A percentile compares a stretch with the other conserved stretches of the same genome.
phyloP scores from a whole-genome alignment of 2,329 filamentous ascomycete genomes.

The Trichoderma guizhouense region DNA sequence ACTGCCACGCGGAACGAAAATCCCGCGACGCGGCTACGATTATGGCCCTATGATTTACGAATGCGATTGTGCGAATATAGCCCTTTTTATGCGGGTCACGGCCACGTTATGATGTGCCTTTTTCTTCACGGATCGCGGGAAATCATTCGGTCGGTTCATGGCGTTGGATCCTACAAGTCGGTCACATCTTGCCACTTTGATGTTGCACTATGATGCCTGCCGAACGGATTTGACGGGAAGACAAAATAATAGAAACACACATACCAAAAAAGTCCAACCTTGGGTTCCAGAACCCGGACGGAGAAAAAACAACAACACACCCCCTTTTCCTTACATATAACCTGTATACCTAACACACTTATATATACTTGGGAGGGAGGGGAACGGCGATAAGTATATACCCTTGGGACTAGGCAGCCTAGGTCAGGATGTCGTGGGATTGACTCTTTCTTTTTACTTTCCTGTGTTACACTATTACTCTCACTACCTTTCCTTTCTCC shows the following conservation, averaged over 20 bases:
- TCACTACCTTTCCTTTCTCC: constrained; percentile 14
- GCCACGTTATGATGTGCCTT: constrained; percentile 8
- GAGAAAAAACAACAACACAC: not conserved
- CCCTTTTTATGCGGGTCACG: constrained; percentile 5
- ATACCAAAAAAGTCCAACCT: not conserved
- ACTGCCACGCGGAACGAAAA: not conserved
- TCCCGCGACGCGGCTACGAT: constrained; percentile 7
- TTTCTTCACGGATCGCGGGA: constrained; percentile 9
- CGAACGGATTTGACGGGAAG: not conserved
- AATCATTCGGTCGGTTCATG: constrained; percentile 5
- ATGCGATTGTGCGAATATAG: constrained; percentile 15
- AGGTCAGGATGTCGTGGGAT: constrained; percentile 13
- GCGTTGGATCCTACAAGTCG: constrained; percentile 5
- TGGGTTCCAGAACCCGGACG: not conserved
- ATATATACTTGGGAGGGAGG: constrained; percentile 18
- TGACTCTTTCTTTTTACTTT: not conserved
- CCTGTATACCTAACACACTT: constrained; percentile 18
- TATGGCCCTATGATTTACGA: constrained; percentile 17
- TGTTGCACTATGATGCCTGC: constrained; percentile 6
- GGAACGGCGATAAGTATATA: constrained; percentile 16
- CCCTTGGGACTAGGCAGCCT: constrained; percentile 15
- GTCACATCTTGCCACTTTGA: not conserved
- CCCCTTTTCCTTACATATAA: constrained; percentile 4
- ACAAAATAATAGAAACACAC: not conserved
- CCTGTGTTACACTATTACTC: constrained; percentile 6